Evolutionary conservation across 192 early-diverging fungal genomes (phyloP), one percentile per base, ranked within the genome.

Genomic region (Backusella macrospora): DNA sequence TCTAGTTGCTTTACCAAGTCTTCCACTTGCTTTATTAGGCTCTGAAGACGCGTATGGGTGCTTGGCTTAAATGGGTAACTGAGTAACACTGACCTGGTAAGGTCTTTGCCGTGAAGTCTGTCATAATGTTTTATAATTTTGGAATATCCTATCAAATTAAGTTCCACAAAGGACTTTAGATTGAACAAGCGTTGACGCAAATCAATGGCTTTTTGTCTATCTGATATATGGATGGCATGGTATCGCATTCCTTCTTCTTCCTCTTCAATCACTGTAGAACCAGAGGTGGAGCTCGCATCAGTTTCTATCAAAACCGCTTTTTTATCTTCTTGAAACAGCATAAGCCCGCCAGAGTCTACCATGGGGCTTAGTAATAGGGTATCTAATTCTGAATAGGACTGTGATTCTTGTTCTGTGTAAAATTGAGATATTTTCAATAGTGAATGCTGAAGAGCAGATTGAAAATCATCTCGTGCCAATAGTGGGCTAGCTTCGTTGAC

Each of bases 101-200:
- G 80, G 78, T 71, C 93, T 94, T 47, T 95, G 84, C 21, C 89
- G 84, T 59, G 72, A 82, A 46, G 88, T 84, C 7, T 98, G 83
- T 98, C 97, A 76, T 92, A 99, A 85, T 99, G 97, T 84, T 99
- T 99, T 23, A 96, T 81, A 76, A 97, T 96, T 81, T 99, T 99
- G 82, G 86, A 83, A 78, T 96, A 99, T 16, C 94, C 97, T 0
- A 94, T 97, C 77, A 90, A 82, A 86, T 99, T 97, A 49, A 97
- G 87, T 49, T 92, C 89, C 37, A 92, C 92, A 77, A 92, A 99
- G 6, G 93, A 91, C 40, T 94, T 92, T 13, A 99, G 84, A 72
- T 97, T 95, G 26, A 88, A 90, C 1, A 97, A 84, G 55, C 88
- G 76, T 47, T 96, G 92, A 78, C 91, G 97, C 62, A 96, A 80